A percentile compares a stretch with the other conserved stretches of the same genome.
These are phyloP conservation scores for Hypoxylon perforatum DNA, from an alignment of 495 filamentous ascomycete genomes.

Conservation along the genomic window DNA sequence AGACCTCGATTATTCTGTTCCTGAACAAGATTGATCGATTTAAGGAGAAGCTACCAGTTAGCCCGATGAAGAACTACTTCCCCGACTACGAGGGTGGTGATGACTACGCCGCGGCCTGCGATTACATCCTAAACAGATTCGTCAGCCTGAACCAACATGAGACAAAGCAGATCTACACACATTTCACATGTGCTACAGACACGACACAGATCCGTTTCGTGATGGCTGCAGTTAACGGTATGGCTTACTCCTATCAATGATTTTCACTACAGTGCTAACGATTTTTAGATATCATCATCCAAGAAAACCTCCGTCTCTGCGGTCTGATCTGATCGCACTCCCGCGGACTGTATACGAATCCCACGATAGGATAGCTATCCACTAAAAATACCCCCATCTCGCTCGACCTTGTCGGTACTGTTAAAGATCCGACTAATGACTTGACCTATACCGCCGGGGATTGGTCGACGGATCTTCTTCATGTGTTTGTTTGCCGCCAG, in stretches of 20 bases:
- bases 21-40: constrained; percentile 99
- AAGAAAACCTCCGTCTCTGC: constrained; percentile 98
- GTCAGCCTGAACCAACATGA: constrained; percentile 98
- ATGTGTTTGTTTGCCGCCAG: constrained; percentile 47
- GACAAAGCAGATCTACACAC: constrained; percentile 99
- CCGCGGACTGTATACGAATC: constrained; percentile 15
- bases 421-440: constrained; percentile 50
- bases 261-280: constrained; percentile 43
- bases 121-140: constrained; percentile 97
- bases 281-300: constrained; percentile 93
- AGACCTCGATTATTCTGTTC: constrained; percentile 99
- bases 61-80: constrained; percentile 99
- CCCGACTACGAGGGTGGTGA: constrained; percentile 97
- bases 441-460: constrained; percentile 45
- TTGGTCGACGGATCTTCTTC: constrained; percentile 45
- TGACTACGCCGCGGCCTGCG: constrained; percentile 91
- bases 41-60: constrained; percentile 99
- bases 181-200: constrained; percentile 98
- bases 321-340: constrained; percentile 83
- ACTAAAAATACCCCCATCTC: constrained; percentile 37
- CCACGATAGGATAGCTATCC: constrained; percentile 21
- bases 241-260: constrained; percentile 42
- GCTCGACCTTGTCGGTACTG: constrained; percentile 45
- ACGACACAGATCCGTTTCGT: constrained; percentile 99
- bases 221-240: constrained; percentile 99